Percentiles rank a stretch among this genome's conserved stretches.
Evolutionary conservation across 352 stramenopile species (phyloP).

Genomic region (Globisporangium barbulae): DNA sequence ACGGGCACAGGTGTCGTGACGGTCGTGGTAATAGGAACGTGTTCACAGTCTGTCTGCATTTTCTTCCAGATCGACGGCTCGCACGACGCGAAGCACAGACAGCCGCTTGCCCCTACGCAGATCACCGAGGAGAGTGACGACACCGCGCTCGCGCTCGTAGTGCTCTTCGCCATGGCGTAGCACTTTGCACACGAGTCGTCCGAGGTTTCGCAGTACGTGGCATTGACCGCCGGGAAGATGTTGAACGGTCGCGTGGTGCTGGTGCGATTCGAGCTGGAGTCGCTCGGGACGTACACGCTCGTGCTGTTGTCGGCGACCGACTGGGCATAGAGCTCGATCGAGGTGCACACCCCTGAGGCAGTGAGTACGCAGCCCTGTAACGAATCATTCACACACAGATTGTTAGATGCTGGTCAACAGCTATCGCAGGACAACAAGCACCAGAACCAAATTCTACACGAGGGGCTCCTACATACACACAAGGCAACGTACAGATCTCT

Average conservation of each 20-base stretch:
- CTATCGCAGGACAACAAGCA: not conserved
- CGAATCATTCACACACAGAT: not conserved
- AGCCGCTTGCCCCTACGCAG: slow-evolving; percentile 6
- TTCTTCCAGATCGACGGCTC: not conserved
- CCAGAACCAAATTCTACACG: too few species aligned
- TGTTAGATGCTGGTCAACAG: not conserved
- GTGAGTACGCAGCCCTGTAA: not conserved
- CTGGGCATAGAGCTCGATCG: not conserved
- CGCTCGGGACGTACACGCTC: not conserved
- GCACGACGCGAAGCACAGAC: slow-evolving; percentile 11
- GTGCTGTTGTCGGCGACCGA: not conserved
- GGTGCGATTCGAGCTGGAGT: not conserved
- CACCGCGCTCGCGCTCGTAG: not conserved
- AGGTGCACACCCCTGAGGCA: not conserved
- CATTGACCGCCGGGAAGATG: not conserved
- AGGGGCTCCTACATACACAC: not conserved
- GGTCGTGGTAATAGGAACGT: not conserved
- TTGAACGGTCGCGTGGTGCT: not conserved
- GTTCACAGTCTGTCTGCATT: not conserved
- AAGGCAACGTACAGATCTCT: not conserved
- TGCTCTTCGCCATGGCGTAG: not conserved
- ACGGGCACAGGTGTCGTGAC: not conserved
- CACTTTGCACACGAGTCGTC: not conserved
- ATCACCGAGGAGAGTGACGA: not conserved
- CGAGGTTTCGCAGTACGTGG: not conserved